Evolutionary conservation across 2,329 filamentous ascomycete species (phyloP).

Genomic region (Coniochaeta pulveracea): DNA sequence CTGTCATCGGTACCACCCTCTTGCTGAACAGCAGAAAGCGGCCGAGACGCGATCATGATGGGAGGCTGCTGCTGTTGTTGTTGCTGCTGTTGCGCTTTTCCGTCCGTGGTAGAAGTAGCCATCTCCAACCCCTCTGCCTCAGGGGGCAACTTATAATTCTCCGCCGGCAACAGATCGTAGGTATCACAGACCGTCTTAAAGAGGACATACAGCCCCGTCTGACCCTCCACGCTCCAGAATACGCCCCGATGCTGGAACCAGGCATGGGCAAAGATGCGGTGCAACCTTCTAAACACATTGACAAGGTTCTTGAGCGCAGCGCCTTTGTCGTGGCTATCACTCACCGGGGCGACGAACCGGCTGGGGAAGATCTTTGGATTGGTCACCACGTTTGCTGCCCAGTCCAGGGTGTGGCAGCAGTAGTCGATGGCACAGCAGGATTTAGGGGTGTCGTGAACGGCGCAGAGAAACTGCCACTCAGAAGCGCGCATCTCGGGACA

Average conservation of each 20-base stretch:
- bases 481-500: conserved; percentile 98
- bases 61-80: conserved; percentile 4
- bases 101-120: conserved; percentile 1
- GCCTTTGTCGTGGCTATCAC: conserved; percentile 46
- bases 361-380: conserved; percentile 94
- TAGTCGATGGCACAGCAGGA: conserved; percentile 98
- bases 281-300: conserved; percentile 88
- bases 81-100: conserved; percentile 8
- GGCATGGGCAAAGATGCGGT: conserved; percentile 94
- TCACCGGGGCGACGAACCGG: conserved; percentile 47
- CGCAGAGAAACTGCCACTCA: conserved; percentile 98
- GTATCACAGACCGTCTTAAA: conserved; percentile 96
- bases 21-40: conserved; percentile 1
- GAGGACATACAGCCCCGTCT: conserved; percentile 87
- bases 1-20: conserved; percentile 26
- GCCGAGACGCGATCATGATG: not conserved
- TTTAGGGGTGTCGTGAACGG: conserved; percentile 93
- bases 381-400: conserved; percentile 89
- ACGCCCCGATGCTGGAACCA: conserved; percentile 96
- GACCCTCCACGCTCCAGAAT: conserved; percentile 86
- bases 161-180: conserved; percentile 78
- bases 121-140: conserved; percentile 77
- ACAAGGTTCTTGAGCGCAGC: conserved; percentile 72
- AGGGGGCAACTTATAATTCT: conserved; percentile 90
- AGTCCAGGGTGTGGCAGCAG: conserved; percentile 96